A percentile compares a stretch with the other conserved stretches of the same genome.
Evolutionary conservation across 192 early-diverging fungal species (phyloP).

Genomic region (Obelidium mucronatum): DNA sequence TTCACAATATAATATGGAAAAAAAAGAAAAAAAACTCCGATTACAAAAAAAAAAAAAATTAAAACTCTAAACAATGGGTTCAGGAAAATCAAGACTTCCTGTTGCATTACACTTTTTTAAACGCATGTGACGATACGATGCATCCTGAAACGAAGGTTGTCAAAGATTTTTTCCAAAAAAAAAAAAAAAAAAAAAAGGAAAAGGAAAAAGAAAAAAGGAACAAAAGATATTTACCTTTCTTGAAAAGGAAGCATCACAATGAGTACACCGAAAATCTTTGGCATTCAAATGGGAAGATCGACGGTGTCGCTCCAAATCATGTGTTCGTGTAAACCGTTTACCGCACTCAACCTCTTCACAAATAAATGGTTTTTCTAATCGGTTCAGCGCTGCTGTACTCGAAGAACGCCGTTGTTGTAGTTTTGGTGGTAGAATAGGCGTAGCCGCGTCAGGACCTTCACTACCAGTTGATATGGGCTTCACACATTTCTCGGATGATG

Average conservation of each 20-base stretch:
- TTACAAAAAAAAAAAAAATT: no score
- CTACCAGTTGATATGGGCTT: no score
- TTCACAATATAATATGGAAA: no score
- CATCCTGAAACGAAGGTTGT: not conserved
- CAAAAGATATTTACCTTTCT: not conserved
- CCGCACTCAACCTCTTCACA: slow-evolving; percentile 68
- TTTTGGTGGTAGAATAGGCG: no score
- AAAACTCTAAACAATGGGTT: no score
- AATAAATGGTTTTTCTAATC: slow-evolving; percentile 69
- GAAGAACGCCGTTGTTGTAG: no score
- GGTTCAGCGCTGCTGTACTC: no score
- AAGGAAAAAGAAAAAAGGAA: not conserved
- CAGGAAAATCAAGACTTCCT: not conserved
- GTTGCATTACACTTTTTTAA: not conserved
- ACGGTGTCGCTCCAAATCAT: slow-evolving; percentile 16
- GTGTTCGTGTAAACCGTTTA: slow-evolving; percentile 40
- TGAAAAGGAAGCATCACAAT: slow-evolving; percentile 9
- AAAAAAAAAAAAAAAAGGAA: no score
- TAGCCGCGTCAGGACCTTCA: no score
- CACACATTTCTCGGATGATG: no score
- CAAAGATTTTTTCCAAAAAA: no score
- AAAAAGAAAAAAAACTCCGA: no score
- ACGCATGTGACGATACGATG: slow-evolving; percentile 14
- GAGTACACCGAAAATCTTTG: slow-evolving; percentile 1
- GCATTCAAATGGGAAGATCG: not conserved